phyloP scores from a whole-genome alignment of 1,284 basidiomycete species.

The Rhodotorula sp. region DNA sequence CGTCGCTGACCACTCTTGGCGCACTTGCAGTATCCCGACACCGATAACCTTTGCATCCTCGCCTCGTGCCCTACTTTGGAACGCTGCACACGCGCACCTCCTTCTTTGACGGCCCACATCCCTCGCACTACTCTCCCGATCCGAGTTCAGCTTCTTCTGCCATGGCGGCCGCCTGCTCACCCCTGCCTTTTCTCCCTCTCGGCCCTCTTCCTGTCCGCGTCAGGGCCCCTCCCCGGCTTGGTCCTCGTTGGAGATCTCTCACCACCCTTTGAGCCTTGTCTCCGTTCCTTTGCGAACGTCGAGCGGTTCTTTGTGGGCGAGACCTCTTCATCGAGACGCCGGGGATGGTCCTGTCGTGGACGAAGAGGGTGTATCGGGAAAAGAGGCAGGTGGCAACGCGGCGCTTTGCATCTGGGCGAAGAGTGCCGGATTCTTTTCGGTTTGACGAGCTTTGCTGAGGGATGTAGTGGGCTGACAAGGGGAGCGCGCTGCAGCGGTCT shows the following conservation, averaged over 20 bases:
- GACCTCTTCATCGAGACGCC: no score
- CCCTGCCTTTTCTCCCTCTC: no score
- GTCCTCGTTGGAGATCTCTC: neutral
- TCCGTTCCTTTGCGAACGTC: slow-evolving; percentile 12
- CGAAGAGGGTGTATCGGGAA: neutral
- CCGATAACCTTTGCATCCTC: slow-evolving; percentile 3
- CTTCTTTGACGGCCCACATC: neutral
- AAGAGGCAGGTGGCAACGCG: neutral
- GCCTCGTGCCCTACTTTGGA: neutral
- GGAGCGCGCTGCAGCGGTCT: no score
- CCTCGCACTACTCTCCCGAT: slow-evolving; percentile 4
- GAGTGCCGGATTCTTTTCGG: neutral
- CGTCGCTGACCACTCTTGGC: neutral
- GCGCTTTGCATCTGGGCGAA: neutral
- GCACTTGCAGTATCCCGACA: slow-evolving; percentile 10
- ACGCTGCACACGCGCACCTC: neutral
- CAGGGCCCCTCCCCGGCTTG: neutral
- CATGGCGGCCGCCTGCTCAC: no score
- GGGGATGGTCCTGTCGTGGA: no score
- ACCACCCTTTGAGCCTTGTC: slow-evolving; percentile 13
- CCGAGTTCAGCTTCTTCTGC: neutral
- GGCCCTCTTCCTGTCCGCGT: neutral
- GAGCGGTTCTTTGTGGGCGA: slow-evolving; percentile 10
- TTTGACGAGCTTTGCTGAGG: slow-evolving; percentile 2
- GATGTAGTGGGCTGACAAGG: no score